phyloP scores from a whole-genome alignment of 2,329 filamentous ascomycete genomes.

The Colletotrichum karsti region DNA sequence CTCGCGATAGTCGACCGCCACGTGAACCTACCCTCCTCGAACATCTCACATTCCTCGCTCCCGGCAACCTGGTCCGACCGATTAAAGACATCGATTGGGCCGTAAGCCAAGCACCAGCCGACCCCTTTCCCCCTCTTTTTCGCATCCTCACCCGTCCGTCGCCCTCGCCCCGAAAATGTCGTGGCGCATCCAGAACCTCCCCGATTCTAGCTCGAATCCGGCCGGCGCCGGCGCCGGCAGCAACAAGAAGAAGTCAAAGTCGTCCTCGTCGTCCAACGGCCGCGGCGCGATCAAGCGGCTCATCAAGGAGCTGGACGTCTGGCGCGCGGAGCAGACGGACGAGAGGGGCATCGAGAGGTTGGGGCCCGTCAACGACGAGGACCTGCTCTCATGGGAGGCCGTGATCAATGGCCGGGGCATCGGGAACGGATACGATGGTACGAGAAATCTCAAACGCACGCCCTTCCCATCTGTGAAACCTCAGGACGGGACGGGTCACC shows the following conservation, averaged over 20 bases:
- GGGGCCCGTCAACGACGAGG: conserved; percentile 61
- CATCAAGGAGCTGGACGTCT: conserved; percentile 64
- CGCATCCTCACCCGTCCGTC: too few relatives aligned
- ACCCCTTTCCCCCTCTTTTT: neutral
- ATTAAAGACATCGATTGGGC: neutral
- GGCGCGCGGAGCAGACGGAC: conserved; percentile 55
- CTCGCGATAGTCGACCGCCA: too few relatives aligned
- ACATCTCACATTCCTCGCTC: neutral
- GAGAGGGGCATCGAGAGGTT: conserved; percentile 68
- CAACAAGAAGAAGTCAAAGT: conserved; percentile 30
- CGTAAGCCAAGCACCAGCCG: neutral
- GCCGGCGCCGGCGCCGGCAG: conserved; percentile 1
- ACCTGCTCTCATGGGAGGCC: conserved; percentile 66
- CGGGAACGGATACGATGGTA: conserved; percentile 65
- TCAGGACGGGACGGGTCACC: too few relatives aligned
- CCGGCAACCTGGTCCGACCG: neutral
- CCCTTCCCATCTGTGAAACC: too few relatives aligned
- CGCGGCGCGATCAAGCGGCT: conserved; percentile 61
- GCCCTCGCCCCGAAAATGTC: conserved; percentile 18
- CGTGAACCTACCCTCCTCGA: neutral
- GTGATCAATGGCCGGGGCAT: conserved; percentile 67
- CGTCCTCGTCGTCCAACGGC: conserved; percentile 50
- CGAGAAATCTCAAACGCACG: too few relatives aligned
- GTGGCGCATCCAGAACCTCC: conserved; percentile 29
- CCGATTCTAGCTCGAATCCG: conserved; percentile 21